These are phyloP conservation scores for Pythium vanterpoolii DNA, from an alignment of 352 stramenopile genomes.

Conservation along the genomic window DNA sequence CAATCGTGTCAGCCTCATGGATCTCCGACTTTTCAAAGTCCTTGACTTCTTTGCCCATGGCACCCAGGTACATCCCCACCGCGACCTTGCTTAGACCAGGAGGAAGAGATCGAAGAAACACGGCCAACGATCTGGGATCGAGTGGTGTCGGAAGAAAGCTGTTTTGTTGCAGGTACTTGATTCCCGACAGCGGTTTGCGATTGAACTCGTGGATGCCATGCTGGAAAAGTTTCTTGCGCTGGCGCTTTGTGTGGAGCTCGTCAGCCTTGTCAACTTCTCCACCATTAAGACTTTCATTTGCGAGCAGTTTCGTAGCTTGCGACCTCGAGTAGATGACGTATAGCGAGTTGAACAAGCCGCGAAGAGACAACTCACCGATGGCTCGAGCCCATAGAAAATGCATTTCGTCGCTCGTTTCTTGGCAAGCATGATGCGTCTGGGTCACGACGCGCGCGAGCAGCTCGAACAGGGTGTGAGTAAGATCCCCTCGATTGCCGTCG, in stretches of 20 bases:
- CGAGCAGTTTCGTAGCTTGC: conserved; percentile 18
- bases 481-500: conserved; percentile 93
- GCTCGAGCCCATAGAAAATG: conserved; percentile 72
- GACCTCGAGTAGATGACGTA: conserved; percentile 72
- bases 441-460: conserved; percentile 82
- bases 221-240: conserved; percentile 83
- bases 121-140: conserved; percentile 78
- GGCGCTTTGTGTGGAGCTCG: conserved; percentile 49
- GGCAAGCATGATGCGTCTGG: conserved; percentile 63
- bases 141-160: conserved; percentile 73
- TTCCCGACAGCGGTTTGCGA: conserved; percentile 85
- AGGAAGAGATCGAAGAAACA: conserved; percentile 77
- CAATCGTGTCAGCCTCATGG: conserved; percentile 78
- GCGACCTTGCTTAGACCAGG: conserved; percentile 80
- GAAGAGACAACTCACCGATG: conserved; percentile 59
- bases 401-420: conserved; percentile 63
- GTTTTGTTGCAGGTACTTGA: conserved; percentile 83
- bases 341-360: conserved; percentile 70
- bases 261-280: conserved; percentile 41
- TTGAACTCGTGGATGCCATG: conserved; percentile 94
- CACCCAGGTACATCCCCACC: conserved; percentile 84
- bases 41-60: conserved; percentile 77
- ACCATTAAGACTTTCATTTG: conserved; percentile 30
- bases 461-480: conserved; percentile 94
- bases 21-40: conserved; percentile 69